These are phyloP conservation scores for Talaromyces adpressus DNA, from an alignment of 495 filamentous ascomycete genomes.

Conservation along the genomic window DNA sequence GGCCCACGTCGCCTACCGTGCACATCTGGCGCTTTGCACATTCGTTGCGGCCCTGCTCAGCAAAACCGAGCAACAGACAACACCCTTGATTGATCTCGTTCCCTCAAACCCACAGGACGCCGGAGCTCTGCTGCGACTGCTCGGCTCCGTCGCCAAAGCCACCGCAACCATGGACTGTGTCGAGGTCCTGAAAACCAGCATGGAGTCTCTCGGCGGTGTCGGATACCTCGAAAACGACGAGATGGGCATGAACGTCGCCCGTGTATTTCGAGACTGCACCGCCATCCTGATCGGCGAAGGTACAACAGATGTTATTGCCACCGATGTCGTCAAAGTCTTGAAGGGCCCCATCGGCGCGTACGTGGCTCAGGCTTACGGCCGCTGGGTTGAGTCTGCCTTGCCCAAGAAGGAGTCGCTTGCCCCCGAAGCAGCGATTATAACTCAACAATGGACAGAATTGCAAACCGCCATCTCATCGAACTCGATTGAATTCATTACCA, in stretches of 20 bases:
- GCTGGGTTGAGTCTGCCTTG: slow-evolving; percentile 19
- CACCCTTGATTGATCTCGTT: neutral
- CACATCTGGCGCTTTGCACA: slow-evolving; percentile 42
- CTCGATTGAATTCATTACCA: neutral
- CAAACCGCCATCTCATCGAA: neutral
- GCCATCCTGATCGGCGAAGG: slow-evolving; percentile 54
- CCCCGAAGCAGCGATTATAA: neutral
- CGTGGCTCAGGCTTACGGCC: slow-evolving; percentile 23
- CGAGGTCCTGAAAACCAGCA: slow-evolving; percentile 42
- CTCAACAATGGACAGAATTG: neutral
- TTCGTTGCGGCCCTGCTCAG: slow-evolving; percentile 45
- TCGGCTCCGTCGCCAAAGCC: slow-evolving; percentile 53
- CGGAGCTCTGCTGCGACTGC: slow-evolving; percentile 39
- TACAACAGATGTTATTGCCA: slow-evolving; percentile 53
- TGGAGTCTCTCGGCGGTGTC: slow-evolving; percentile 57
- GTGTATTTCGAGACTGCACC: slow-evolving; percentile 48
- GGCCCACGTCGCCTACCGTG: slow-evolving; percentile 33
- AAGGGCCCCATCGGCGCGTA: slow-evolving; percentile 29
- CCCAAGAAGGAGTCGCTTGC: neutral
- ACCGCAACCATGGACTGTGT: slow-evolving; percentile 41
- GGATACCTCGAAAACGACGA: slow-evolving; percentile 54
- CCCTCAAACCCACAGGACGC: neutral
- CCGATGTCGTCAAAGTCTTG: slow-evolving; percentile 44
- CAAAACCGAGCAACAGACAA: slow-evolving; percentile 22
- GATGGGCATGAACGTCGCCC: slow-evolving; percentile 45